These are phyloP conservation scores for Pythium guiyangense DNA, from an alignment of 352 stramenopile genomes.

Conservation along the genomic window DNA sequence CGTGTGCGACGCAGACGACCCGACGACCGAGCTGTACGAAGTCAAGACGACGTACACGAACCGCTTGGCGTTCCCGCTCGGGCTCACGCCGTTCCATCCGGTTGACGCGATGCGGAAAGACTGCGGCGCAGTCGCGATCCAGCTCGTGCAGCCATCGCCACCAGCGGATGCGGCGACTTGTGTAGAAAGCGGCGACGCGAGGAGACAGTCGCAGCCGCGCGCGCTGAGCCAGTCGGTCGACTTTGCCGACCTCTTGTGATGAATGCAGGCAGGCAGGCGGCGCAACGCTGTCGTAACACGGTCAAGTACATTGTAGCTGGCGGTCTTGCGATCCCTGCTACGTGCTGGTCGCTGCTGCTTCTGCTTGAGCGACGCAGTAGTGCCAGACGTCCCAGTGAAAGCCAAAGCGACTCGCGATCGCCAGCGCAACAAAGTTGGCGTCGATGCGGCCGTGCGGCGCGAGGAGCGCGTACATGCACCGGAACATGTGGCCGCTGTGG, in stretches of 20 bases:
- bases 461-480: constrained; percentile 12
- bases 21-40: constrained; percentile 53
- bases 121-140: constrained; percentile 30
- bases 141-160: constrained; percentile 16
- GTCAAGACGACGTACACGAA: constrained; percentile 59
- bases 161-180: no score
- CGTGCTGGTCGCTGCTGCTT: no score
- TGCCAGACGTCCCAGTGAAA: no score
- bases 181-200: no score
- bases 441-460: no score
- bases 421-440: no score
- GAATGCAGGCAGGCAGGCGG: neutral
- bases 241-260: neutral
- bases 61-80: no score
- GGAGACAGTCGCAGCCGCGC: no score
- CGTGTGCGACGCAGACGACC: constrained; percentile 67
- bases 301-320: neutral
- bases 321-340: neutral
- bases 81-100: constrained; percentile 42
- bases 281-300: neutral
- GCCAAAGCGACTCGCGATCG: no score
- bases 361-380: neutral
- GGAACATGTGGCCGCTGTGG: constrained; percentile 15
- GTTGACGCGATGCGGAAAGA: constrained; percentile 50
- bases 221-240: neutral